phyloP scores from a whole-genome alignment of 2,329 filamentous ascomycete species.

The Aureobasidium sp. region DNA sequence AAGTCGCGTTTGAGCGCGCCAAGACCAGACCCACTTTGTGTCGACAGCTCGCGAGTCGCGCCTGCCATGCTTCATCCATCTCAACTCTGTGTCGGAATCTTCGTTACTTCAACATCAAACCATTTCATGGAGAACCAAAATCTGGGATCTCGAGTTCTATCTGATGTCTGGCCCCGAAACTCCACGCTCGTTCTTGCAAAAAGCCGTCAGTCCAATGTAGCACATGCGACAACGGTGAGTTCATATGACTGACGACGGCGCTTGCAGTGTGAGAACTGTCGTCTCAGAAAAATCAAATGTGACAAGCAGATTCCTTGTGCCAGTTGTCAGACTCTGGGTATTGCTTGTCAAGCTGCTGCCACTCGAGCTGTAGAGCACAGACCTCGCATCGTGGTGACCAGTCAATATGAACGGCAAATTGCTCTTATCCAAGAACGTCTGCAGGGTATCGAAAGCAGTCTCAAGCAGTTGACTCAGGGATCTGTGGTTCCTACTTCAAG shows the following conservation, averaged over 20 bases:
- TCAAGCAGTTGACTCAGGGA: not conserved
- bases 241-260: not conserved
- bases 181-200: not conserved
- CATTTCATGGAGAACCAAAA: not conserved
- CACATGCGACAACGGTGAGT: not conserved
- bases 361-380: not conserved
- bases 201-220: conserved; percentile 3
- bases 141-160: no score
- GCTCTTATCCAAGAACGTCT: conserved; percentile 10
- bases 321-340: conserved; percentile 11
- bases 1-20: not conserved
- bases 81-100: no score
- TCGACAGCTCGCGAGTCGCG: not conserved
- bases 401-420: conserved; percentile 10
- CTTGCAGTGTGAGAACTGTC: conserved; percentile 13
- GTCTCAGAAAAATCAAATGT: conserved; percentile 13
- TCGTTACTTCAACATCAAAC: not conserved
- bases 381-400: not conserved
- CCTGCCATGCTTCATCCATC: not conserved
- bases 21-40: not conserved
- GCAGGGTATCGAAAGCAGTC: conserved; percentile 7
- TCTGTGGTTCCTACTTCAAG: not conserved
- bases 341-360: conserved; percentile 8
- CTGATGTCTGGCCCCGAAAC: not conserved
- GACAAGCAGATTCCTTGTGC: conserved; percentile 12